Conservation (phyloP, 495 filamentous ascomycete genomes). For the Pseudomonodictys pantanalensis region DNA sequence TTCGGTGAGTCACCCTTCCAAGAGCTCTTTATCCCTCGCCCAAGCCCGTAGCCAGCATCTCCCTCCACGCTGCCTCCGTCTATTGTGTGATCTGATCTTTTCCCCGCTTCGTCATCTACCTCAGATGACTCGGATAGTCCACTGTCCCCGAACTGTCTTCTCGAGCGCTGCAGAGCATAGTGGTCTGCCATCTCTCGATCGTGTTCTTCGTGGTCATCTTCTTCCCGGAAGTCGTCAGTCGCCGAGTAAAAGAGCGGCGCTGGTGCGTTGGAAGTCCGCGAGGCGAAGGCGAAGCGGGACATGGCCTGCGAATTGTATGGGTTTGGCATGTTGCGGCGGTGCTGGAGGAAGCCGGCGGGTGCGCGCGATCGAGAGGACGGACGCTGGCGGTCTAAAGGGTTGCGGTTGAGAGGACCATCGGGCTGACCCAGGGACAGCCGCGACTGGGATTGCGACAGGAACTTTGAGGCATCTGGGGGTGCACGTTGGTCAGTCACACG, state of each 20-base stretch:
- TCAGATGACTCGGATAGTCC: constrained; percentile 77
- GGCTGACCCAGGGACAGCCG: constrained; percentile 66
- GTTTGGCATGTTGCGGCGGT: constrained; percentile 55
- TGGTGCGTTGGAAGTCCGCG: constrained; percentile 61
- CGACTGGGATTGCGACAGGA: constrained; percentile 96
- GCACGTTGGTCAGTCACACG: constrained; percentile 38
- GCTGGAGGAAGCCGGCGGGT: constrained; percentile 52
- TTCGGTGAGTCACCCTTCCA: constrained; percentile 50
- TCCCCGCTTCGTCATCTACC: constrained; percentile 59
- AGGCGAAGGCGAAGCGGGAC: constrained; percentile 73
- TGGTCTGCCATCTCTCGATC: constrained; percentile 90
- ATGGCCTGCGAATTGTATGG: constrained; percentile 69
- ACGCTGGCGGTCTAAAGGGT: constrained; percentile 49
- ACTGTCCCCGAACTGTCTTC: constrained; percentile 80
- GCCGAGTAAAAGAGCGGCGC: constrained; percentile 91
- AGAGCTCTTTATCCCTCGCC: constrained; percentile 58
- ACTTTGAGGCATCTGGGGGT: constrained; percentile 88
- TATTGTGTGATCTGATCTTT: constrained; percentile 33
- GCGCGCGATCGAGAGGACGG: constrained; percentile 47
- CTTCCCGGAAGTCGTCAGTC: constrained; percentile 77
- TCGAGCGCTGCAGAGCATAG: constrained; percentile 83
- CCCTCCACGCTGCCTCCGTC: constrained; percentile 31
- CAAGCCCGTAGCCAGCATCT: constrained; percentile 38
- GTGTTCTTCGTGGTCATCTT: constrained; percentile 87
- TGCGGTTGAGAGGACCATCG: constrained; percentile 50